Evolutionary conservation across 1,284 basidiomycete genomes (phyloP).

Genomic region (Naganishia albida): DNA sequence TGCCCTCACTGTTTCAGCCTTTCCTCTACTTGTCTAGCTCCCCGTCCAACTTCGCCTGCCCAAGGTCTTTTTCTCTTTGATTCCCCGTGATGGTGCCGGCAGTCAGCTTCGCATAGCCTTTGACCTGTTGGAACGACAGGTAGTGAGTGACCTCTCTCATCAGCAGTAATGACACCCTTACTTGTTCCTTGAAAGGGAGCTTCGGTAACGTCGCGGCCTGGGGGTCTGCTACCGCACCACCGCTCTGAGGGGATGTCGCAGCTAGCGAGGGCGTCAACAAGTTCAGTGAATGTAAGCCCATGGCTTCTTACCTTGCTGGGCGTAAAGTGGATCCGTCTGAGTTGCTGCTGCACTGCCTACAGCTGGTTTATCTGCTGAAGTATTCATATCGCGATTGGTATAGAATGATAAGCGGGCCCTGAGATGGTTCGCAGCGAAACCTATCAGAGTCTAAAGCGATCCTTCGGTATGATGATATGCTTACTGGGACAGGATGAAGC

Average conservation of each 20-base stretch:
- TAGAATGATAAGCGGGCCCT: too few relatives aligned
- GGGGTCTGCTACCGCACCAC: conserved; percentile 18
- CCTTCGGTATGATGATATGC: too few relatives aligned
- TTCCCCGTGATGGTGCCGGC: conserved; percentile 44
- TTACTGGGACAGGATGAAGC: too few relatives aligned
- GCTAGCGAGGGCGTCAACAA: neutral
- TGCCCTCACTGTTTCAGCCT: neutral
- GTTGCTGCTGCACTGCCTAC: conserved; percentile 8
- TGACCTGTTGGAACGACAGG: conserved; percentile 37
- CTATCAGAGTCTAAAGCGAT: too few relatives aligned
- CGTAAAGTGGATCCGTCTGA: conserved; percentile 18
- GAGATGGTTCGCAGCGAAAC: too few relatives aligned
- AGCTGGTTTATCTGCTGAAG: conserved; percentile 20
- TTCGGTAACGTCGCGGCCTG: conserved; percentile 15
- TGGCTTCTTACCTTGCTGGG: conserved; percentile 9
- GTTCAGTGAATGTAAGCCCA: neutral
- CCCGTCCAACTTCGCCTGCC: conserved; percentile 44
- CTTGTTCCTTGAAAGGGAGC: conserved; percentile 48
- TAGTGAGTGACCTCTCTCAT: neutral
- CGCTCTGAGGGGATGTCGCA: conserved; percentile 8
- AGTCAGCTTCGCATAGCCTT: conserved; percentile 49
- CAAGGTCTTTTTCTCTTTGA: conserved; percentile 44
- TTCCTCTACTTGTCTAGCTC: conserved; percentile 28
- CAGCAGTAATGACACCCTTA: conserved; percentile 33
- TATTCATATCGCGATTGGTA: neutral